These are phyloP conservation scores for Mrakia gelida DNA, from an alignment of 768 basidiomycete genomes.

Conservation along the genomic window DNA sequence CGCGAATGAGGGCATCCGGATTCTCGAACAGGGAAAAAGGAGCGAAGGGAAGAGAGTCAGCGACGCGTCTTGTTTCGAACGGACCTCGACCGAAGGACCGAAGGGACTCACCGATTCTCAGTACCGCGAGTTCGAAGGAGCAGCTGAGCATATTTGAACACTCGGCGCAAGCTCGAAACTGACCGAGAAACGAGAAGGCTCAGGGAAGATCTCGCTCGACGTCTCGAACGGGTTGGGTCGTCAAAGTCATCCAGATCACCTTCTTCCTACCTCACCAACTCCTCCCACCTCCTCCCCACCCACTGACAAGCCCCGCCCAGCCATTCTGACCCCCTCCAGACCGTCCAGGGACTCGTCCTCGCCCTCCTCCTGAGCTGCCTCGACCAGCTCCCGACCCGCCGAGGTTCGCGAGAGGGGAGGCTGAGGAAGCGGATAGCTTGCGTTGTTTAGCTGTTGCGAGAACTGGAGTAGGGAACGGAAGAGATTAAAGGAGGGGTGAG, in stretches of 20 bases:
- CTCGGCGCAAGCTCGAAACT: too few relatives aligned
- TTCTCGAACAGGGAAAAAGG: too few relatives aligned
- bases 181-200: too few relatives aligned
- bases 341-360: not conserved
- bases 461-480: not conserved
- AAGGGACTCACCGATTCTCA: too few relatives aligned
- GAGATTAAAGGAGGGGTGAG: too few relatives aligned
- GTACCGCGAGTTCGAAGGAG: too few relatives aligned
- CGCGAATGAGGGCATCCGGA: too few relatives aligned
- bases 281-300: not conserved
- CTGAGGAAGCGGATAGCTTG: constrained; percentile 4
- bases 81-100: too few relatives aligned
- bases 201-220: too few relatives aligned
- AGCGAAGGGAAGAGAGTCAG: too few relatives aligned
- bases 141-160: too few relatives aligned
- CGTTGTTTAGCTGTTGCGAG: constrained; percentile 1
- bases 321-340: constrained; percentile 5
- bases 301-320: constrained; percentile 15
- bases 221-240: not conserved
- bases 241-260: not conserved
- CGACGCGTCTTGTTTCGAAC: too few relatives aligned
- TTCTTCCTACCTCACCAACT: not conserved
- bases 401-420: constrained; percentile 9
- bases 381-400: not conserved
- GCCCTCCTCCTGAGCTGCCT: not conserved